These are phyloP conservation scores for Microsporum audouinii DNA, from an alignment of 2,329 filamentous ascomycete genomes.

Conservation along the genomic window DNA sequence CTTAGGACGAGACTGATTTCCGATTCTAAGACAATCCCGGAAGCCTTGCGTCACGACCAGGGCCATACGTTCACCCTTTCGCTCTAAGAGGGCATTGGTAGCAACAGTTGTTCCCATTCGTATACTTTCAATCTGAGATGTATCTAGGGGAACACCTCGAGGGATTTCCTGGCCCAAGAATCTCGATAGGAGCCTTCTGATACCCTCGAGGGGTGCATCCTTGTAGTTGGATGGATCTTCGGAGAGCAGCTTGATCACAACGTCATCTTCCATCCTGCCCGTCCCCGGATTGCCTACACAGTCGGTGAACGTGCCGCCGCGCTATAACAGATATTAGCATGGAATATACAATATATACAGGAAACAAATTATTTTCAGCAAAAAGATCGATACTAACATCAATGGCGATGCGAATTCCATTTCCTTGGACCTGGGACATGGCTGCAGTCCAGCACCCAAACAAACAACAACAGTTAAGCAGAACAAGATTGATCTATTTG, in stretches of 20 bases:
- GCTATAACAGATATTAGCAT: constrained; percentile 30
- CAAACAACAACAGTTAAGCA: background rate
- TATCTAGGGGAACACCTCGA: constrained; percentile 68
- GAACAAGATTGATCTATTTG: background rate
- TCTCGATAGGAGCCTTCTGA: constrained; percentile 69
- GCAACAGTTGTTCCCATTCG: constrained; percentile 94
- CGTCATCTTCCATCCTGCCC: constrained; percentile 58
- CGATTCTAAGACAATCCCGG: constrained; percentile 75
- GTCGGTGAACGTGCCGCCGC: constrained; percentile 86
- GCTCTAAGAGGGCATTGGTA: constrained; percentile 79
- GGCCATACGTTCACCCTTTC: constrained; percentile 80
- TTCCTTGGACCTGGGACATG: constrained; percentile 12
- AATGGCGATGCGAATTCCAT: constrained; percentile 28
- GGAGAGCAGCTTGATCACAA: constrained; percentile 78
- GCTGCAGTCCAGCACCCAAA: background rate
- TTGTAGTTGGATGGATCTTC: constrained; percentile 84
- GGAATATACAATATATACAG: constrained; percentile 3
- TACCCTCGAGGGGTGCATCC: constrained; percentile 84
- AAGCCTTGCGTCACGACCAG: constrained; percentile 82
- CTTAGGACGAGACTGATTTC: constrained; percentile 77
- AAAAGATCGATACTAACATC: constrained; percentile 20
- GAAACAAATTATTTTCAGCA: background rate
- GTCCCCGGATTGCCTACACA: constrained; percentile 71
- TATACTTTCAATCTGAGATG: constrained; percentile 73
- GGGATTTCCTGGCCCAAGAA: constrained; percentile 67